These are phyloP conservation scores for Botrytis fabae DNA, from an alignment of 2,329 filamentous ascomycete species.

Conservation along the genomic window DNA sequence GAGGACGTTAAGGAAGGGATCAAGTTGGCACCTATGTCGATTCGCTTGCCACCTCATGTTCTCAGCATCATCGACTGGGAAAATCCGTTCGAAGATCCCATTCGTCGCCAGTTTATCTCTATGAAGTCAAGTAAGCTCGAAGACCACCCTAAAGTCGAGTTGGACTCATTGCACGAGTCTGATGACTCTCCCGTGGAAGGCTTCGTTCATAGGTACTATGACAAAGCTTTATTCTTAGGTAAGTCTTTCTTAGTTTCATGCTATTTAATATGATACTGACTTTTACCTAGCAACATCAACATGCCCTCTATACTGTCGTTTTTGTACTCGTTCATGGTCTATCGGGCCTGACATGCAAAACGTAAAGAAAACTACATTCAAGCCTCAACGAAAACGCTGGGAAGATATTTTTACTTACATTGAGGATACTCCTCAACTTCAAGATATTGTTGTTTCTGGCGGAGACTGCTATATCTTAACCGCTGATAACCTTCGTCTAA, in stretches of 20 bases:
- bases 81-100: conserved; percentile 58
- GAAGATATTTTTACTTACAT: conserved; percentile 60
- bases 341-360: conserved; percentile 56
- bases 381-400: conserved; percentile 49
- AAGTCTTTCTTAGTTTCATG: conserved; percentile 31
- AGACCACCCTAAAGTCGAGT: conserved; percentile 54
- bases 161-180: conserved; percentile 61
- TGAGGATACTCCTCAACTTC: conserved; percentile 48
- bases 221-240: conserved; percentile 63
- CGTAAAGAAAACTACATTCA: conserved; percentile 49
- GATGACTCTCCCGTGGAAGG: conserved; percentile 57
- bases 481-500: conserved; percentile 52
- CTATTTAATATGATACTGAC: conserved; percentile 28
- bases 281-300: conserved; percentile 52
- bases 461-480: conserved; percentile 61
- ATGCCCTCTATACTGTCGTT: conserved; percentile 63
- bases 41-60: conserved; percentile 61
- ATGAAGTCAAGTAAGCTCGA: conserved; percentile 52
- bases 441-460: conserved; percentile 63
- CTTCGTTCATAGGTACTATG: conserved; percentile 63
- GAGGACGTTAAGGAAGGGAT: conserved; percentile 55
- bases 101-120: conserved; percentile 62
- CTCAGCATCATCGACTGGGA: conserved; percentile 60
- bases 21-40: conserved; percentile 56
- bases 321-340: conserved; percentile 61